Evolutionary conservation across 768 basidiomycete species (phyloP), one percentile per base, ranked within the genome.

Genomic region (Mycena leptocephala): DNA sequence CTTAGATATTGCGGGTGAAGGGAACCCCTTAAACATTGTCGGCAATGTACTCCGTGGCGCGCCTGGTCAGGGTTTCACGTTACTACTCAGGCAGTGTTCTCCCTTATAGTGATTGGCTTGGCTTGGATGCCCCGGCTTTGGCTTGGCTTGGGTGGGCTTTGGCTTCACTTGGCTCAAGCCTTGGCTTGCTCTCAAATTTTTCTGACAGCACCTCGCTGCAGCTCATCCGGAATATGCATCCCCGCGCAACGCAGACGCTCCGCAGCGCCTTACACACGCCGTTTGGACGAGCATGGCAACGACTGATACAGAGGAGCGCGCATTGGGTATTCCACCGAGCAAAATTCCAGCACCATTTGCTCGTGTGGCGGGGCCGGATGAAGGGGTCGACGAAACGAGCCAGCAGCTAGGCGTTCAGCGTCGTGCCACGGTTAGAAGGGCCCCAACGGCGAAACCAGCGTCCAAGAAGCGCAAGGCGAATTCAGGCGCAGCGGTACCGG

Each of bases 221-320:
- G 32, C 24, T 3, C 73, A 74, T 61, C 59, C 73, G 5, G 73
- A 74, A n/a, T 74, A 74, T 53, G 65, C 73, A 2, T 74, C 73
- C 13, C 73, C 73, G 1, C n/a, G 11, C 55, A 74, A 68, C 33
- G 55, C 65, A 1, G 58, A 30, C 24, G 73, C 5, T 6, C 9
- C 35, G n/a, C n/a, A n/a, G 20, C 71, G 62, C 7, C 64, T 74
- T 8, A 65, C 73, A 9, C 65, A 67, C 43, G 73, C 39, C 0
- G 41, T 74, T 35, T 74, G 73, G 73, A 32, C 33, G 13, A 41
- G 35, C 39, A 74, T 74, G 41, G 16, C 20, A 11, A 41, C 62
- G 6, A 20, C 3, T 2, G 10, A 30, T 1, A 33, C n/a, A 3
- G 73, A 74, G 33, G 41, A 74, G 35, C 26, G 28, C 10, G 55